Evolutionary conservation across 352 stramenopile species (phyloP).

Genomic region (Phytophthora constricta): DNA sequence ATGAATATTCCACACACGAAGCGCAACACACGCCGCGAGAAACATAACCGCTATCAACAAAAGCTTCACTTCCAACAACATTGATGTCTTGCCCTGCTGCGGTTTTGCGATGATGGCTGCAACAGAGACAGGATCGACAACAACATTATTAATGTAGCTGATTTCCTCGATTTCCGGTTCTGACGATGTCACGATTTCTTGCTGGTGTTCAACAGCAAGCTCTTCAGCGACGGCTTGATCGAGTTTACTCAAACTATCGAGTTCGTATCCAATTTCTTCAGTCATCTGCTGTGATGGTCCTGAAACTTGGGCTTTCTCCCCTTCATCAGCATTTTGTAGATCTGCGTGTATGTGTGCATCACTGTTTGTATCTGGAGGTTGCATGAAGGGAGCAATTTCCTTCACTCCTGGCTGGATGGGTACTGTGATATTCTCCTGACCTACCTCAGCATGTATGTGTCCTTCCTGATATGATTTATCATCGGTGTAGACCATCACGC

Average conservation of each 20-base stretch:
- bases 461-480: not conserved
- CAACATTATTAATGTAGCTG: slow-evolving; percentile 1
- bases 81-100: slow-evolving; percentile 1
- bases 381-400: no score
- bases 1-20: slow-evolving; percentile 55
- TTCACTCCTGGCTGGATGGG: not conserved
- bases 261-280: no score
- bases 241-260: not conserved
- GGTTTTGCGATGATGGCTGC: not conserved
- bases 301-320: no score
- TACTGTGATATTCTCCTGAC: not conserved
- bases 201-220: not conserved
- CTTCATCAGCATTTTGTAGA: no score
- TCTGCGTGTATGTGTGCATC: no score
- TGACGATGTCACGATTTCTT: slow-evolving; percentile 6
- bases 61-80: slow-evolving; percentile 53
- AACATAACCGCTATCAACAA: slow-evolving; percentile 48
- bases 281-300: no score
- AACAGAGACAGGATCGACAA: not conserved
- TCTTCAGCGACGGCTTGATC: not conserved
- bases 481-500: no score
- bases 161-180: not conserved
- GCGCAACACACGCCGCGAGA: slow-evolving; percentile 51
- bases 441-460: not conserved
- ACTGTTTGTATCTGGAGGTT: no score